These are phyloP conservation scores for Madurella mycetomatis DNA, from an alignment of 2,329 filamentous ascomycete genomes.

Conservation along the genomic window DNA sequence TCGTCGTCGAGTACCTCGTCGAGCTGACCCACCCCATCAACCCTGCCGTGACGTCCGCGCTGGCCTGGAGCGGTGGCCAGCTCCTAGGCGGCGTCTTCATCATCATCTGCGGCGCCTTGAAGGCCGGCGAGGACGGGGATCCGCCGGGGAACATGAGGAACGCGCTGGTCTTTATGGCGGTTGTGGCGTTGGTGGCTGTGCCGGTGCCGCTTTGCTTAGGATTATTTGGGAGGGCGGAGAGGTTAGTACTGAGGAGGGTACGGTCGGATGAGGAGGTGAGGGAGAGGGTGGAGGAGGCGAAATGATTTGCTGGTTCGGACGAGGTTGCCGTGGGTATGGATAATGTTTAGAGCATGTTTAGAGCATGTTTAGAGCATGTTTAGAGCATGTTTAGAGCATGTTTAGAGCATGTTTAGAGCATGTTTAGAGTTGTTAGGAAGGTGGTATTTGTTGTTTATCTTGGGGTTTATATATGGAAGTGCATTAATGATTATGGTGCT, in stretches of 20 bases:
- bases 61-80: conserved; percentile 85
- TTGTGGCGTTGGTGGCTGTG: conserved; percentile 59
- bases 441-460: no score
- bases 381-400: no score
- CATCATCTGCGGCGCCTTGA: conserved; percentile 72
- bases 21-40: conserved; percentile 83
- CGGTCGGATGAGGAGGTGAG: conserved; percentile 37
- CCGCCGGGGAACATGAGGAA: conserved; percentile 70
- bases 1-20: conserved; percentile 80
- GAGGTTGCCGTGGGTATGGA: no score
- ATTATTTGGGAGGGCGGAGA: conserved; percentile 58
- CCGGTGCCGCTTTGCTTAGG: conserved; percentile 68
- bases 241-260: conserved; percentile 48
- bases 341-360: no score
- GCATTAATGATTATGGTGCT: neutral
- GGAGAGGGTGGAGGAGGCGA: conserved; percentile 13
- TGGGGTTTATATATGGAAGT: no score
- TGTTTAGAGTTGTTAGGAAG: no score
- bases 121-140: conserved; percentile 45
- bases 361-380: no score
- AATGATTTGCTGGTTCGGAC: neutral
- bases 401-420: no score
- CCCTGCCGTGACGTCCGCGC: conserved; percentile 77
- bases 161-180: conserved; percentile 74
- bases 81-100: conserved; percentile 81